A percentile compares a stretch with the other conserved stretches of the same genome.
These are phyloP conservation scores for Metschnikowia aberdeeniae DNA, from an alignment of 805 yeast genomes.

Conservation along the genomic window DNA sequence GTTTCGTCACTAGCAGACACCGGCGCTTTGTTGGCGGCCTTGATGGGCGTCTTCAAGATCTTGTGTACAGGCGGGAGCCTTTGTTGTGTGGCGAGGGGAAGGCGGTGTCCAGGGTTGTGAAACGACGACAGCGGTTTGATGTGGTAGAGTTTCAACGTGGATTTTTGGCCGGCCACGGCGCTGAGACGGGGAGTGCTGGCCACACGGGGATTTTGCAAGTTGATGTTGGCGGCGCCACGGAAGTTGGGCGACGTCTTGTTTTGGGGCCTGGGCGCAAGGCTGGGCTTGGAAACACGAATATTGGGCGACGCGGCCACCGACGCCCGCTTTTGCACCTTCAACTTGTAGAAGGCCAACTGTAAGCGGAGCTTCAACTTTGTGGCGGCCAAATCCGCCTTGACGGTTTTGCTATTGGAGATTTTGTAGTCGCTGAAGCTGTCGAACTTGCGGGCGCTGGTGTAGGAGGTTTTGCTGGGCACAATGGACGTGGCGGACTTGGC, in stretches of 20 bases:
- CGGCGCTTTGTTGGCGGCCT: slow-evolving; percentile 22
- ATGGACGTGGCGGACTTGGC: slow-evolving; percentile 15
- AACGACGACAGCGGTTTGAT: slow-evolving; percentile 35
- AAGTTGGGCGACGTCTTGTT: slow-evolving; percentile 1
- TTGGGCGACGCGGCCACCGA: slow-evolving; percentile 13
- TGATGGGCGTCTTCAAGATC: slow-evolving; percentile 43
- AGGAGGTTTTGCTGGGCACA: slow-evolving; percentile 7
- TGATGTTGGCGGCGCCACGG: slow-evolving; percentile 14
- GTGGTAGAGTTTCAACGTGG: slow-evolving; percentile 31
- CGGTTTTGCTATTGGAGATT: slow-evolving; percentile 20
- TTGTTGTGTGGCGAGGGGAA: slow-evolving; percentile 12
- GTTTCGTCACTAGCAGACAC: slow-evolving; percentile 21
- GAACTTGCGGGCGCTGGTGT: slow-evolving; percentile 9
- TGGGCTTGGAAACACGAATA: slow-evolving; percentile 10
- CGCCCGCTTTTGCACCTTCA: slow-evolving; percentile 23
- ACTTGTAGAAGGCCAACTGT: slow-evolving; percentile 39
- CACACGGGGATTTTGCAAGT: slow-evolving; percentile 11
- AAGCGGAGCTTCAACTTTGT: slow-evolving; percentile 41
- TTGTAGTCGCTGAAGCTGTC: slow-evolving; percentile 28
- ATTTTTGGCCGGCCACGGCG: slow-evolving; percentile 20
- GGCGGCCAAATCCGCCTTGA: slow-evolving; percentile 39
- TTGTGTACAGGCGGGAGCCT: slow-evolving; percentile 38
- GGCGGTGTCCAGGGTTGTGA: slow-evolving; percentile 19
- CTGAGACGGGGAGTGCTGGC: slow-evolving; percentile 10
- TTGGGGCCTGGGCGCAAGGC: not conserved